A percentile compares a stretch with the other conserved stretches of the same genome.
These are phyloP conservation scores for Fonsecaea monophora DNA, from an alignment of 2,329 filamentous ascomycete genomes.

Conservation along the genomic window DNA sequence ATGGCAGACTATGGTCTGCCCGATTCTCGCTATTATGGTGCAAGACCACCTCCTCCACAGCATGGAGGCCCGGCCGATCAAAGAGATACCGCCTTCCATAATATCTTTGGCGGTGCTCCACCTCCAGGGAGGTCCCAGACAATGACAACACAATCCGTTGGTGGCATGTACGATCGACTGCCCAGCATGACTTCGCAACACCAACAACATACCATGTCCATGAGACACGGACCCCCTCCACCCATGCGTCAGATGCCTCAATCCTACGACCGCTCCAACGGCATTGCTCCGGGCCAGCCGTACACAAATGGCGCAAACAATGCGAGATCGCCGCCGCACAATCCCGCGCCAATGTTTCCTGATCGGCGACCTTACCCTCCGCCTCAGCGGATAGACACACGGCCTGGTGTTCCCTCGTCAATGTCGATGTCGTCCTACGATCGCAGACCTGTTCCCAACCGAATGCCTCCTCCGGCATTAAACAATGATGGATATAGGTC, in stretches of 20 bases:
- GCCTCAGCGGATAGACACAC: conserved; percentile 73
- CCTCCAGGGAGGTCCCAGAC: conserved; percentile 91
- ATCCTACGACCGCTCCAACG: conserved; percentile 53
- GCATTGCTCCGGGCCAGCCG: conserved; percentile 47
- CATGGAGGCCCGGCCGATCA: conserved; percentile 66
- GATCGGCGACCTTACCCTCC: conserved; percentile 74
- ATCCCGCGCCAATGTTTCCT: conserved; percentile 66
- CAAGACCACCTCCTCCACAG: conserved; percentile 55
- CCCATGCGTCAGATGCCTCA: conserved; percentile 54
- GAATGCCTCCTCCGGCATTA: conserved; percentile 71
- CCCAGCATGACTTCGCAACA: conserved; percentile 72
- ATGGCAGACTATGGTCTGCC: conserved; percentile 72
- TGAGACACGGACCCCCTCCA: conserved; percentile 51
- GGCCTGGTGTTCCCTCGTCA: conserved; percentile 53
- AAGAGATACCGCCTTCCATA: conserved; percentile 93
- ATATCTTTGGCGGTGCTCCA: conserved; percentile 89
- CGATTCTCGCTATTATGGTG: conserved; percentile 63
- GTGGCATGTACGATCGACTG: conserved; percentile 71
- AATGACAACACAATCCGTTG: conserved; percentile 80
- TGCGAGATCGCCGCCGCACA: conserved; percentile 50
- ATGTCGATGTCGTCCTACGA: conserved; percentile 56
- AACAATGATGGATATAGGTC: conserved; percentile 88
- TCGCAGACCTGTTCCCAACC: conserved; percentile 64
- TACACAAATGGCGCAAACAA: conserved; percentile 36
- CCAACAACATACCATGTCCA: conserved; percentile 50